Evolutionary conservation across 495 filamentous ascomycete species (phyloP), one percentile per base, ranked within the genome.

Genomic region (Penicillium canariense): DNA sequence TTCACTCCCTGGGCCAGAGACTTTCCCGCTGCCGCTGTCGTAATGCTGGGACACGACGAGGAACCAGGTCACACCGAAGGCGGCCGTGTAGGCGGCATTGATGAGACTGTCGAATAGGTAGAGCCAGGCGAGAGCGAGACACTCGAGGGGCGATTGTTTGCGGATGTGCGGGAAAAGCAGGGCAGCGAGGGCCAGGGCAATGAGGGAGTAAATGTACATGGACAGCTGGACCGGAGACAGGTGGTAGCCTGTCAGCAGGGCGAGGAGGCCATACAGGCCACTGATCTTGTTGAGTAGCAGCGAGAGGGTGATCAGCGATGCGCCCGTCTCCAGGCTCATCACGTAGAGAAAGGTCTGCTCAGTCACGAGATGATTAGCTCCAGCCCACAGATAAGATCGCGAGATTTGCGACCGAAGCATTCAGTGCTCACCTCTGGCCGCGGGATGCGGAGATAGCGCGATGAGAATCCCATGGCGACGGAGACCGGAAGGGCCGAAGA

Each of bases 231-330:
- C 68, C 3, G 83, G 77, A 14, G 86, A 88, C 27, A 86, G 77
- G 52, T 81, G 74, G 53, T 80, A 75, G 63, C 89, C 89, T n/a
- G 88, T 90, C 48, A 90, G 72, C 58, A 95, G 77, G 44, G 91
- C 90, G 54, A 96, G 87, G 48, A 96, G 77, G 62, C 91, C 91
- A 72, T 92, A 96, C 56, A 96, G 74, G 50, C 89, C 90, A 50
- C 89, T 89, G 56, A 87, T 79, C 72, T 96, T 96, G 77, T 96
- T 96, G 66, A 96, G 80, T 26, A 94, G 72, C 50, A 93, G 77
- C 10, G 87, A 84, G 55, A 93, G 76, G 5, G 87, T 84, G 53
- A 94, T 87, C 51, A 96, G 76, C 52, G 92, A 89, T 35, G 88
- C 86, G 61, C 89, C 91, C 28, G 89, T 91, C 54, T 88, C 87